A percentile compares a stretch with the other conserved stretches of the same genome.
Conservation (phyloP, 176 grass and related monocot species). For the Eremochloa ophiuroides region DNA sequence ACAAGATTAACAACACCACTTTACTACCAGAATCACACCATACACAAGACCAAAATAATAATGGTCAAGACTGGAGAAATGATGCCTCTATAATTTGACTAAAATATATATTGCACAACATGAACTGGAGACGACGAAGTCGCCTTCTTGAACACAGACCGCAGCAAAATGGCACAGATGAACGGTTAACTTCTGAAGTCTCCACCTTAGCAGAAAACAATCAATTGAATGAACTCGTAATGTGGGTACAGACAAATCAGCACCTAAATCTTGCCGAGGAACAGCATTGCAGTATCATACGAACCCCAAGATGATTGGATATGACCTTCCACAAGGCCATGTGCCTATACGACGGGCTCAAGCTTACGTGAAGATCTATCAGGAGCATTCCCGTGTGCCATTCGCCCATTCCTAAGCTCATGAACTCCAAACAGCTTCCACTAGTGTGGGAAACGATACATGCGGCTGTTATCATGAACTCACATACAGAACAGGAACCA, state of each 20-base stretch:
- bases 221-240: conserved; percentile 35
- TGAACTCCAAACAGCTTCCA: not conserved
- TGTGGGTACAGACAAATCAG: not conserved
- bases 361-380: not conserved
- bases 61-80: not conserved
- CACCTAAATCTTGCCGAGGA: not conserved
- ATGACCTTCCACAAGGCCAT: not conserved
- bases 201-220: conserved; percentile 14
- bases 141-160: not conserved
- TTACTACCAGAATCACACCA: conserved; percentile 12
- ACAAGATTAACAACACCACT: conserved; percentile 11
- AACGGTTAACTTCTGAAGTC: not conserved
- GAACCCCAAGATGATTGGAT: not conserved
- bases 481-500: conserved; percentile 96
- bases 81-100: conserved; percentile 26
- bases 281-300: not conserved
- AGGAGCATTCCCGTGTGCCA: not conserved
- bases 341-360: not conserved
- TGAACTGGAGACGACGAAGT: not conserved
- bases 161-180: not conserved
- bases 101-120: conserved; percentile 17
- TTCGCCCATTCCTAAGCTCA: not conserved
- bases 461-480: conserved; percentile 54
- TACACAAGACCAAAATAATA: conserved; percentile 38
- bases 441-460: not conserved